These are phyloP conservation scores for Geosmithia morbida DNA, from an alignment of 2,329 filamentous ascomycete genomes.

Conservation along the genomic window DNA sequence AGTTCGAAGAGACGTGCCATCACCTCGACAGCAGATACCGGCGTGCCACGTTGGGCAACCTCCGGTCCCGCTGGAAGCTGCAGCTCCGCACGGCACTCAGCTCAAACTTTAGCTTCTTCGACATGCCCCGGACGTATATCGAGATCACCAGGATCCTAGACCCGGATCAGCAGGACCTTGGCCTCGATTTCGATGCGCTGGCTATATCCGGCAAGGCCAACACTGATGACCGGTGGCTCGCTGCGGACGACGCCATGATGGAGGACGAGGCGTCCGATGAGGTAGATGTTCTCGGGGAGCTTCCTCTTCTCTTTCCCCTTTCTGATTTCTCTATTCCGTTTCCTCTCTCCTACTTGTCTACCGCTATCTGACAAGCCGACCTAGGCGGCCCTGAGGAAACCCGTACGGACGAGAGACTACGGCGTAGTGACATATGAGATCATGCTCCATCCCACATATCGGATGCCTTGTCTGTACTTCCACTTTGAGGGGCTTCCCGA, in stretches of 20 bases:
- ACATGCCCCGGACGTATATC: slow-evolving; percentile 35
- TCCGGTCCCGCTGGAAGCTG: slow-evolving; percentile 40
- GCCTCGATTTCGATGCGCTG: slow-evolving; percentile 28
- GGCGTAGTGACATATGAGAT: slow-evolving; percentile 56
- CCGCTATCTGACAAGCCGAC: neutral
- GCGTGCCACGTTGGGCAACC: slow-evolving; percentile 38
- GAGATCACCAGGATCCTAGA: slow-evolving; percentile 42
- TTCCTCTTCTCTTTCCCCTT: slow-evolving; percentile 1
- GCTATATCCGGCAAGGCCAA: slow-evolving; percentile 20
- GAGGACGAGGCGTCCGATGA: slow-evolving; percentile 35
- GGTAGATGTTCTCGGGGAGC: slow-evolving; percentile 17
- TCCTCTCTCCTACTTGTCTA: neutral
- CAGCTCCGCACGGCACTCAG: slow-evolving; percentile 35
- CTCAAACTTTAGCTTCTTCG: slow-evolving; percentile 22
- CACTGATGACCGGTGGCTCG: slow-evolving; percentile 7
- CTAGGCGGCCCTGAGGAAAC: slow-evolving; percentile 22
- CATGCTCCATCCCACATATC: slow-evolving; percentile 61
- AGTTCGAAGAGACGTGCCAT: slow-evolving; percentile 53
- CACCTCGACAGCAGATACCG: slow-evolving; percentile 44
- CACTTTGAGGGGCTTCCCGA: slow-evolving; percentile 42
- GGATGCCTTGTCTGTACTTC: slow-evolving; percentile 65
- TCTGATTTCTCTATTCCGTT: slow-evolving; percentile 5
- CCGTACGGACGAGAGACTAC: slow-evolving; percentile 14
- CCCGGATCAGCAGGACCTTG: slow-evolving; percentile 28
- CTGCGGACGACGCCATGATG: slow-evolving; percentile 30